Evolutionary conservation across 331 rosid species (phyloP).

Genomic region (Acacia pycnantha): DNA sequence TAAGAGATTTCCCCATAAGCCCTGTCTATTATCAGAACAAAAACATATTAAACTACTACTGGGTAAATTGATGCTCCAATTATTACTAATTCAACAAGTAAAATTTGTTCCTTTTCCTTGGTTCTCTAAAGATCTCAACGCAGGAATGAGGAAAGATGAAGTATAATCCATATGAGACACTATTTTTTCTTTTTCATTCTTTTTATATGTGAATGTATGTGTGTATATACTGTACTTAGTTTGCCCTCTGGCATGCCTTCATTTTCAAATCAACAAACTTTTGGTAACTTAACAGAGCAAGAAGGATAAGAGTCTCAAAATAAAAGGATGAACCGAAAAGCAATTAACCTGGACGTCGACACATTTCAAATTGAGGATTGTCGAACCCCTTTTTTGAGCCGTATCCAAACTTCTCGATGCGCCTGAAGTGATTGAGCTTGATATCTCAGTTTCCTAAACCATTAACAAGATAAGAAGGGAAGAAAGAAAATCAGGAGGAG

Average conservation of each 20-base stretch:
- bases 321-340: conserved; percentile 10
- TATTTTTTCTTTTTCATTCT: not conserved
- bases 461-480: not conserved
- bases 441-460: conserved; percentile 86
- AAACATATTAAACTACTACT: conserved; percentile 21
- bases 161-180: conserved; percentile 5
- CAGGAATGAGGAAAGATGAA: not conserved
- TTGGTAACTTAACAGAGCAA: not conserved
- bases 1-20: conserved; percentile 91
- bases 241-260: not conserved
- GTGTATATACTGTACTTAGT: not conserved
- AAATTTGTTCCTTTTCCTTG: conserved; percentile 1
- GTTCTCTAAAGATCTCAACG: not conserved
- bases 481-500: conserved; percentile 8
- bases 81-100: conserved; percentile 1
- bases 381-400: conserved; percentile 87
- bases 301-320: not conserved
- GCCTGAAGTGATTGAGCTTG: conserved; percentile 79
- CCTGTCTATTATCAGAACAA: conserved; percentile 65
- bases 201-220: not conserved
- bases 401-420: conserved; percentile 74
- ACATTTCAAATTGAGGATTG: conserved; percentile 89
- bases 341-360: conserved; percentile 78
- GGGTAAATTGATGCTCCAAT: conserved; percentile 16
- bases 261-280: conserved; percentile 12